Evolutionary conservation across 176 grass and related monocot genomes (phyloP).

Genomic region (Phyllostachys edulis): DNA sequence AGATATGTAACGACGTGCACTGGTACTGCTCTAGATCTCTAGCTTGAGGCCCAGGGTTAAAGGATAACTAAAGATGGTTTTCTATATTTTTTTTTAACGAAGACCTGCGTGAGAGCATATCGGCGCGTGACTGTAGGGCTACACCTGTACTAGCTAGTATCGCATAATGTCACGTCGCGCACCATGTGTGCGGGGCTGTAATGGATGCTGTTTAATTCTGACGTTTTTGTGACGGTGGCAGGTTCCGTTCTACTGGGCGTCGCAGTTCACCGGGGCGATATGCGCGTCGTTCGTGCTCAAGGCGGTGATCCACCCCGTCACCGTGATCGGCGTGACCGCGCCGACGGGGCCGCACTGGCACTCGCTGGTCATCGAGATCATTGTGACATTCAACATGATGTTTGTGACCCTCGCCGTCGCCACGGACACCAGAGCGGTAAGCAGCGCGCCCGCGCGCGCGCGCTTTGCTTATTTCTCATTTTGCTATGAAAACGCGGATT

Average conservation of each 20-base stretch:
- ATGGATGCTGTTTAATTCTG: neutral
- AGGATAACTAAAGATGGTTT: neutral
- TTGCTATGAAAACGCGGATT: neutral
- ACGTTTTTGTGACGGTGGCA: neutral
- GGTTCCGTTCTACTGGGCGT: constrained; percentile 95
- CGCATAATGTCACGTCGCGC: neutral
- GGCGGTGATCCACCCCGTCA: constrained; percentile 71
- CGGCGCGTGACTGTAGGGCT: neutral
- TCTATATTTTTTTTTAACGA: neutral
- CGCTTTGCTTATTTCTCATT: neutral
- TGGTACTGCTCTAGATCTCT: neutral
- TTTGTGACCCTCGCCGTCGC: constrained; percentile 93
- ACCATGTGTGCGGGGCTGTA: neutral
- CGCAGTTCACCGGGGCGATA: constrained; percentile 83
- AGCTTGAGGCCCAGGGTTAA: neutral
- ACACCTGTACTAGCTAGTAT: neutral
- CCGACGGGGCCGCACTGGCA: constrained; percentile 65
- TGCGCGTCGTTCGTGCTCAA: constrained; percentile 78
- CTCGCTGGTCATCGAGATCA: constrained; percentile 65
- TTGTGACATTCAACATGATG: constrained; percentile 99
- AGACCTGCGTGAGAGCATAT: neutral
- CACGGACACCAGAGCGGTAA: constrained; percentile 77
- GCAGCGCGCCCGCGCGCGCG: neutral
- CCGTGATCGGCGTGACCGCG: constrained; percentile 56
- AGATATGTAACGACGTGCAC: neutral